Evolutionary conservation across 176 grass and related monocot species (phyloP).

Genomic region (Chloris gayana): DNA sequence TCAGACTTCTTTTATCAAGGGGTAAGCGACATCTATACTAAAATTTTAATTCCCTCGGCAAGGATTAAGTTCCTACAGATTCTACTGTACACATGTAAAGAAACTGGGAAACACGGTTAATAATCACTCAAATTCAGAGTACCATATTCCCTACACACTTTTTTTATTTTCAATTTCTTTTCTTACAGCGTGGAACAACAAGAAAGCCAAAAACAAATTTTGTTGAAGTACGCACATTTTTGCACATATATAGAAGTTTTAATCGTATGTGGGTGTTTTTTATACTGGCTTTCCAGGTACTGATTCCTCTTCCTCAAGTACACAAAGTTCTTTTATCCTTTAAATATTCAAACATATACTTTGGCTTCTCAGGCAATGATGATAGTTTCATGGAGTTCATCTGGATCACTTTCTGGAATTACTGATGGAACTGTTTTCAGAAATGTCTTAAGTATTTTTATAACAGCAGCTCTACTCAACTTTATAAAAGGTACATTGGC

Average conservation of each 20-base stretch:
- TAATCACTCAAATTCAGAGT: slow-evolving; percentile 19
- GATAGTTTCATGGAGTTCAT: slow-evolving; percentile 72
- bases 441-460: slow-evolving; percentile 70
- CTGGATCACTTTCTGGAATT: slow-evolving; percentile 69
- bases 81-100: neutral
- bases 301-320: slow-evolving; percentile 31
- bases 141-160: slow-evolving; percentile 1
- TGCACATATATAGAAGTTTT: slow-evolving; percentile 82
- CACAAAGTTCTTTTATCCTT: neutral
- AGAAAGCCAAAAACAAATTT: slow-evolving; percentile 75
- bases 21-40: slow-evolving; percentile 39
- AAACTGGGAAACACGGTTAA: neutral
- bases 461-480: slow-evolving; percentile 73
- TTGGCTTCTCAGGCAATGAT: slow-evolving; percentile 63
- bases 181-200: slow-evolving; percentile 27
- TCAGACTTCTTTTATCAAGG: slow-evolving; percentile 56
- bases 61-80: neutral
- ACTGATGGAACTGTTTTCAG: slow-evolving; percentile 67
- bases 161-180: slow-evolving; percentile 15
- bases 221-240: slow-evolving; percentile 76
- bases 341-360: slow-evolving; percentile 30
- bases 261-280: slow-evolving; percentile 79
- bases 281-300: slow-evolving; percentile 72
- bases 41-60: neutral
- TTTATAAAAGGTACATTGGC: slow-evolving; percentile 58